Conservation (phyloP, 1,139 yeast genomes). For the Taphrina communis region DNA sequence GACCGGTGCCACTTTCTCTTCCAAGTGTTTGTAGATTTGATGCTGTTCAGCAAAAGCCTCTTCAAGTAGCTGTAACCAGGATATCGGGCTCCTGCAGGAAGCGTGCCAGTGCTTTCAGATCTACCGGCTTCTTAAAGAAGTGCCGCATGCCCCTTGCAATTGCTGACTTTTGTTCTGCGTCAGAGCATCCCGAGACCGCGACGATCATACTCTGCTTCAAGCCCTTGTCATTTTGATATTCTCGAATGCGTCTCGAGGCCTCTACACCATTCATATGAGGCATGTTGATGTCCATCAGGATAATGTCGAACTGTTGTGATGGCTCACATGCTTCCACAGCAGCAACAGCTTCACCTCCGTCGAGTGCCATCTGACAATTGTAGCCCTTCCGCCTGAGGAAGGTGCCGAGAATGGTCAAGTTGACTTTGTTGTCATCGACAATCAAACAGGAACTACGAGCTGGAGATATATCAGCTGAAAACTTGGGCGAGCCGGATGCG, state of each 20-base stretch:
- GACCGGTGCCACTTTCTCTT: no score
- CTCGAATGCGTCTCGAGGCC: constrained; percentile 11
- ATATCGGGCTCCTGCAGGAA: constrained; percentile 1
- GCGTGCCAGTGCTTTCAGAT: constrained; percentile 13
- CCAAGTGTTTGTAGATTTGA: no score
- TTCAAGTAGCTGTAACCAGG: background rate
- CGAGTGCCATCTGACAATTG: constrained; percentile 17
- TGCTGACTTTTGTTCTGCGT: constrained; percentile 17
- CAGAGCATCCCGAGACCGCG: constrained; percentile 35
- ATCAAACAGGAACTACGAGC: constrained; percentile 10
- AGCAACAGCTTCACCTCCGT: constrained; percentile 20
- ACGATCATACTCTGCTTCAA: constrained; percentile 8
- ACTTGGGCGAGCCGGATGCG: background rate
- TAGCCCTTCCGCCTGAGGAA: constrained; percentile 25
- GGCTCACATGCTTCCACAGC: constrained; percentile 9
- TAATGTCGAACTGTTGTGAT: constrained; percentile 19
- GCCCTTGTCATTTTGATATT: background rate
- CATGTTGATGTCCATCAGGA: constrained; percentile 36
- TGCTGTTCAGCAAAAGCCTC: background rate
- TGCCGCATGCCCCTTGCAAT: constrained; percentile 15
- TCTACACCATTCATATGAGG: constrained; percentile 33
- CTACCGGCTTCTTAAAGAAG: constrained; percentile 30
- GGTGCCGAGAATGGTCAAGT: constrained; percentile 27
- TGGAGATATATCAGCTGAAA: background rate
- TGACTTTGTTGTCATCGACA: constrained; percentile 36